phyloP scores from a whole-genome alignment of 129 eudicot species.

The Tagetes erecta region DNA sequence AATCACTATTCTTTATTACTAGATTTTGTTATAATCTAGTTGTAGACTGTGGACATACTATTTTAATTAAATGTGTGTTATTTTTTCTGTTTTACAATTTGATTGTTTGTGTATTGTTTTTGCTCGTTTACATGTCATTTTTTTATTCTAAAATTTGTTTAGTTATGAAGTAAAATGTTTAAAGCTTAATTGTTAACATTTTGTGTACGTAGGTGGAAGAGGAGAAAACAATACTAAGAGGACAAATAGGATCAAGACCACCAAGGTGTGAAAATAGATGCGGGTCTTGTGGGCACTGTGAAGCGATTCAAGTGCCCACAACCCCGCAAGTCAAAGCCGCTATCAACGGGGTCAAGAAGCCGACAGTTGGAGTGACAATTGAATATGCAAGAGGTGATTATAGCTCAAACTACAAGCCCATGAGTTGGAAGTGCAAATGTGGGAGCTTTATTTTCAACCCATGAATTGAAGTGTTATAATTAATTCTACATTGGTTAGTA shows the following conservation, averaged over 20 bases:
- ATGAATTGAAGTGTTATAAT: constrained; percentile 25
- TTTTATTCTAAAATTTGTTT: too few species aligned
- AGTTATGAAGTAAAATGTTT: too few species aligned
- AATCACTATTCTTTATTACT: too few species aligned
- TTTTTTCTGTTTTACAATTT: too few species aligned
- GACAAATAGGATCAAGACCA: constrained; percentile 84
- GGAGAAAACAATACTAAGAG: constrained; percentile 44
- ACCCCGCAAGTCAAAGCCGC: constrained; percentile 49
- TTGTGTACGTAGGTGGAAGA: constrained; percentile 26
- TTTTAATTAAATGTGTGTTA: too few species aligned
- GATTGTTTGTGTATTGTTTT: too few species aligned
- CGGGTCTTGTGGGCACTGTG: constrained; percentile 73
- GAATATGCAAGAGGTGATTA: constrained; percentile 59
- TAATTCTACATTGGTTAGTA: constrained; percentile 11
- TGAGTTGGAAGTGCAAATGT: constrained; percentile 94
- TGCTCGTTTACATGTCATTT: too few species aligned
- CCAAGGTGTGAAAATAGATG: constrained; percentile 85
- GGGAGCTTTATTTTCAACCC: constrained; percentile 83
- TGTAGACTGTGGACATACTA: too few species aligned
- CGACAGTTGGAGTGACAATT: constrained; percentile 31
- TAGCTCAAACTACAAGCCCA: constrained; percentile 77
- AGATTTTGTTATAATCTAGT: too few species aligned
- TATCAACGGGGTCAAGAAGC: constrained; percentile 28
- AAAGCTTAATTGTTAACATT: too few species aligned
- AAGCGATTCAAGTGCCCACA: constrained; percentile 91